A percentile compares a stretch with the other conserved stretches of the same genome.
Evolutionary conservation across 2,329 filamentous ascomycete genomes (phyloP).

Genomic region (Penicillium sp.): DNA sequence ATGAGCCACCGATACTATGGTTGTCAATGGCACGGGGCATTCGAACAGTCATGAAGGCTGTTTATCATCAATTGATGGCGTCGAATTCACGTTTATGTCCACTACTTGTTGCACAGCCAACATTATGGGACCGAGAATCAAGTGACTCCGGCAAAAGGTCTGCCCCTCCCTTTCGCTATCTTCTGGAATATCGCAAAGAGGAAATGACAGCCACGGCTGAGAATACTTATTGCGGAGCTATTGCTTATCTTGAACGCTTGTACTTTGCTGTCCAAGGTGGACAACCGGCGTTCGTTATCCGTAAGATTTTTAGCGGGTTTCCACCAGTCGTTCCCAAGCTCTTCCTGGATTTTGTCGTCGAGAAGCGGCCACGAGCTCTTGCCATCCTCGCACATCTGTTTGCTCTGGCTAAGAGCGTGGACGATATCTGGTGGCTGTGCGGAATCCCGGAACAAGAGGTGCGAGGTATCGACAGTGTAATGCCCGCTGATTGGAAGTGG

Average conservation of each 20-base stretch:
- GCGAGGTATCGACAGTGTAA: slow-evolving; percentile 26
- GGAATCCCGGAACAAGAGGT: slow-evolving; percentile 29
- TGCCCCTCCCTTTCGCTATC: slow-evolving; percentile 15
- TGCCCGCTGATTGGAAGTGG: slow-evolving; percentile 30
- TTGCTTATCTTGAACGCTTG: slow-evolving; percentile 19
- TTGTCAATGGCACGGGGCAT: slow-evolving; percentile 23
- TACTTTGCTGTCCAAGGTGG: slow-evolving; percentile 13
- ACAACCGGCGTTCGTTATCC: slow-evolving; percentile 13
- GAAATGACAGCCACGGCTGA: slow-evolving; percentile 8
- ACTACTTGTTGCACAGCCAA: slow-evolving; percentile 19
- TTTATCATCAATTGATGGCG: slow-evolving; percentile 16
- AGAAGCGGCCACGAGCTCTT: slow-evolving; percentile 38
- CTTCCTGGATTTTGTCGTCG: slow-evolving; percentile 37
- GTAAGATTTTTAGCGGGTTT: slow-evolving; percentile 35
- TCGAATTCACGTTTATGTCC: slow-evolving; percentile 20
- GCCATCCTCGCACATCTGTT: slow-evolving; percentile 41
- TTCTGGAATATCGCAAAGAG: slow-evolving; percentile 23
- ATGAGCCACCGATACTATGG: slow-evolving; percentile 25
- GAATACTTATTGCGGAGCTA: slow-evolving; percentile 12
- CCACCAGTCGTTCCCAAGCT: slow-evolving; percentile 35
- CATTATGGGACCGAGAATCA: slow-evolving; percentile 10
- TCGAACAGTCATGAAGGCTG: slow-evolving; percentile 18
- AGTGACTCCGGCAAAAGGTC: slow-evolving; percentile 3
- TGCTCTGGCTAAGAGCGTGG: slow-evolving; percentile 23
- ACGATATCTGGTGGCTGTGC: slow-evolving; percentile 29